Evolutionary conservation across 345 rosid genomes (phyloP).

Genomic region (Citrus australasica): DNA sequence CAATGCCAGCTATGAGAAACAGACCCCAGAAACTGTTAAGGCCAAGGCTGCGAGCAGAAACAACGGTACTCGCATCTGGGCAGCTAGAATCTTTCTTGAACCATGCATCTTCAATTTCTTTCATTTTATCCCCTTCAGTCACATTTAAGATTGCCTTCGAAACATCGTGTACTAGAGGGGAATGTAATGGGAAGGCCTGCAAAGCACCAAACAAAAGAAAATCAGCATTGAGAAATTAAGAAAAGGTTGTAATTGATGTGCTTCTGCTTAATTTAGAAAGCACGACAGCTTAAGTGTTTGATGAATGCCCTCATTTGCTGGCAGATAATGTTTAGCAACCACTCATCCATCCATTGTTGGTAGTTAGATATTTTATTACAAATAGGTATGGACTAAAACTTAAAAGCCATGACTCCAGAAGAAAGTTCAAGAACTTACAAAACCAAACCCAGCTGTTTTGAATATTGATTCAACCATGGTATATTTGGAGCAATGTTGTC

Average conservation of each 20-base stretch:
- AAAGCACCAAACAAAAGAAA: not conserved
- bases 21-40: constrained; percentile 43
- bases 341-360: no score
- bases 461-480: constrained; percentile 28
- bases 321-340: no score
- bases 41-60: constrained; percentile 33
- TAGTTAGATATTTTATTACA: no score
- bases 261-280: not conserved
- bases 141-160: constrained; percentile 42
- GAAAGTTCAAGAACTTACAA: constrained; percentile 28
- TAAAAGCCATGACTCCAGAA: not conserved
- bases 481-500: constrained; percentile 33
- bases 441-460: constrained; percentile 42
- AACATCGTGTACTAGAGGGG: constrained; percentile 40
- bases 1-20: constrained; percentile 32
- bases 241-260: not conserved
- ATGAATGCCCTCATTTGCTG: no score
- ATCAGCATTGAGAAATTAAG: not conserved
- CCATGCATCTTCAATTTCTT: constrained; percentile 30
- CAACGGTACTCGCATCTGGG: constrained; percentile 9
- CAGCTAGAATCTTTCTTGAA: constrained; percentile 18
- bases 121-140: constrained; percentile 27
- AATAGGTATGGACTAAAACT: no score
- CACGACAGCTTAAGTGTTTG: not conserved
- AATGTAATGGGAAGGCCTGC: constrained; percentile 43